Evolutionary conservation across 257 asterid species (phyloP).

Genomic region (Forsythia viridissima): DNA sequence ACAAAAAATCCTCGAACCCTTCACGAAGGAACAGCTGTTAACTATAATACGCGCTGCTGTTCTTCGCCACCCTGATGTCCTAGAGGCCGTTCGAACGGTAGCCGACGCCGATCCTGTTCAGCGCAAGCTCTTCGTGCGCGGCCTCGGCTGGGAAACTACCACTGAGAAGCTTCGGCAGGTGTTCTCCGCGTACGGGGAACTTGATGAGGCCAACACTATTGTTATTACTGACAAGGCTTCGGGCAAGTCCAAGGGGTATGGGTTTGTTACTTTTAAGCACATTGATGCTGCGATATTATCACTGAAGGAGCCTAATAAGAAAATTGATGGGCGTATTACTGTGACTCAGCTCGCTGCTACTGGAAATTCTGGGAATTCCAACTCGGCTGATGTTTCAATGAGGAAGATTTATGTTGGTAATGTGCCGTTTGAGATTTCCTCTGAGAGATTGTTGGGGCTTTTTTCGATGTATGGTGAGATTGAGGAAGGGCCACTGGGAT

Average conservation of each 20-base stretch:
- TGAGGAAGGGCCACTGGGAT: slow-evolving; percentile 97
- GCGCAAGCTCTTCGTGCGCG: slow-evolving; percentile 91
- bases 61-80: slow-evolving; percentile 72
- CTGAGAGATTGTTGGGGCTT: slow-evolving; percentile 72
- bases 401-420: slow-evolving; percentile 97
- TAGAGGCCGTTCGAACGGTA: slow-evolving; percentile 68
- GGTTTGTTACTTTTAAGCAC: slow-evolving; percentile 86
- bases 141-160: slow-evolving; percentile 95
- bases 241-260: slow-evolving; percentile 84
- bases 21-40: slow-evolving; percentile 74
- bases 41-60: slow-evolving; percentile 77
- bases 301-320: slow-evolving; percentile 77
- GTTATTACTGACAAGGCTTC: slow-evolving; percentile 80
- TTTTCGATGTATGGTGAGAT: slow-evolving; percentile 85
- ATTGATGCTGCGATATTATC: slow-evolving; percentile 82
- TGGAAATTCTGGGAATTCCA: slow-evolving; percentile 63
- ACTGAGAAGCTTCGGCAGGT: slow-evolving; percentile 80
- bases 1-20: slow-evolving; percentile 76
- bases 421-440: slow-evolving; percentile 83
- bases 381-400: slow-evolving; percentile 60
- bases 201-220: slow-evolving; percentile 83
- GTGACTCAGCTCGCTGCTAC: slow-evolving; percentile 91
- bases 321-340: slow-evolving; percentile 93
- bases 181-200: slow-evolving; percentile 70
- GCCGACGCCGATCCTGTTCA: slow-evolving; percentile 83